Base-by-base conservation (phyloP, 1,139 yeast species). In the Geotrichum klebahnii region DNA sequence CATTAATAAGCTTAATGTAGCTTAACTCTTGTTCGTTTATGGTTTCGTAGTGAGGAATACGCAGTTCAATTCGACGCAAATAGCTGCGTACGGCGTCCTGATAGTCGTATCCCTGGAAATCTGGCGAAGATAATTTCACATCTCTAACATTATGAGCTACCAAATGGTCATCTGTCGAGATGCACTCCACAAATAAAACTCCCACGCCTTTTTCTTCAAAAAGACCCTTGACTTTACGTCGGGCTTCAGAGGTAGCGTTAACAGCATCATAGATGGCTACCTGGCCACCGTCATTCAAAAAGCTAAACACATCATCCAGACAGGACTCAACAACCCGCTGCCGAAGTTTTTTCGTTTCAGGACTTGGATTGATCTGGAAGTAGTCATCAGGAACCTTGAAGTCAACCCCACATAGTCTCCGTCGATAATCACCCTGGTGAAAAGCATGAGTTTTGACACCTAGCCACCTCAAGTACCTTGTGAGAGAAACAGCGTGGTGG, bases 261-360 rank as follows among this genome's bases (percentile, higher is more conserved):
- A 92, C 87, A 0, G 97, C 98, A 67, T 92, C 99, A 66, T 88
- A 92, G 34, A 94, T 86, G 14, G 96, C 98, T 24, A 94, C 87
- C 69, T 92, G 98, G 10, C 96, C 97, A 10, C 69, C 68, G 33
- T 79, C 77, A 54, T 77, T 77, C 65, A 86, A 88, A 65, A 88
- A 92, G 37, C 73, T 71, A 51, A 78, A 66, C 65, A 92, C 80
- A 64, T 88, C 97, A 48, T 70, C 71, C 47, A 84, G 68, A 62
- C 95, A 87, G 42, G 79, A 78, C 46, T 78, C 74, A 32, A 83
- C 75, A 34, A 90, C 78, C 54, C 75, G 71, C 41, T 74, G 73
- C 46, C 96, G 78, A 53, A 82, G 71, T 44, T 71, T 74, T 20
- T 72, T 70, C 6, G 84, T 84, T 54, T 77, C 77, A 28, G 78